A percentile compares a stretch with the other conserved stretches of the same genome.
Conservation (phyloP, 179 eudicot genomes). For the Spergularia azorica region DNA sequence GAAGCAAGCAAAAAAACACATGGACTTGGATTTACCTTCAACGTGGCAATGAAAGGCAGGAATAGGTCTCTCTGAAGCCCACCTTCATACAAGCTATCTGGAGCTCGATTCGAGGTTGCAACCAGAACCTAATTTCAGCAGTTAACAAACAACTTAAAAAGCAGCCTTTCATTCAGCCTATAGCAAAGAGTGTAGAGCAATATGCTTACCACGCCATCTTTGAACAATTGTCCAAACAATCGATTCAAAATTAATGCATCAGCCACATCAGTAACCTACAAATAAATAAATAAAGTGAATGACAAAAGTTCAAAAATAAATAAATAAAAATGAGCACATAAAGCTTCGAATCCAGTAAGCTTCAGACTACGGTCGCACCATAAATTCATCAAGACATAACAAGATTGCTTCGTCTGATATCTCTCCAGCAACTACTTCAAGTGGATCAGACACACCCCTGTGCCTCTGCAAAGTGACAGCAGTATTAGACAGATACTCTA, state of each 20-base stretch:
- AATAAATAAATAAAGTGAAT: background rate
- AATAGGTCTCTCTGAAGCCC: conserved; percentile 96
- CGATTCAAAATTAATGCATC: conserved; percentile 94
- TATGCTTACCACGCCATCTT: conserved; percentile 73
- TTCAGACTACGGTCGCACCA: conserved; percentile 47
- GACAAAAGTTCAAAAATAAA: background rate
- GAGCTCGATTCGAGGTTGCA: conserved; percentile 94
- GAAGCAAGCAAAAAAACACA: background rate
- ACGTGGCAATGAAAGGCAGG: conserved; percentile 77
- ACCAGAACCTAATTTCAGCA: conserved; percentile 69
- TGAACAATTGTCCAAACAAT: conserved; percentile 72
- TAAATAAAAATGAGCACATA: background rate
- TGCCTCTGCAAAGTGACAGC: conserved; percentile 55
- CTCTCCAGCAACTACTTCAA: conserved; percentile 91
- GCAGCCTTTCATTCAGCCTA: conserved; percentile 6
- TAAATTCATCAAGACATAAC: conserved; percentile 91
- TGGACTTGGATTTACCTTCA: conserved; percentile 56
- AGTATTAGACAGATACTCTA: background rate
- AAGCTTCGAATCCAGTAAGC: conserved; percentile 1
- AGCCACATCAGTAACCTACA: conserved; percentile 93
- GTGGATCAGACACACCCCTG: conserved; percentile 90
- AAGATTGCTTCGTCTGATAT: conserved; percentile 86
- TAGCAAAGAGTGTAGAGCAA: background rate
- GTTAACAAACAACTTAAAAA: conserved; percentile 4
- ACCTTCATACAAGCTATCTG: conserved; percentile 90